Evolutionary conservation across 2,329 filamentous ascomycete genomes (phyloP), one percentile per base, ranked within the genome.

Genomic region (Tolypocladium nubicola): DNA sequence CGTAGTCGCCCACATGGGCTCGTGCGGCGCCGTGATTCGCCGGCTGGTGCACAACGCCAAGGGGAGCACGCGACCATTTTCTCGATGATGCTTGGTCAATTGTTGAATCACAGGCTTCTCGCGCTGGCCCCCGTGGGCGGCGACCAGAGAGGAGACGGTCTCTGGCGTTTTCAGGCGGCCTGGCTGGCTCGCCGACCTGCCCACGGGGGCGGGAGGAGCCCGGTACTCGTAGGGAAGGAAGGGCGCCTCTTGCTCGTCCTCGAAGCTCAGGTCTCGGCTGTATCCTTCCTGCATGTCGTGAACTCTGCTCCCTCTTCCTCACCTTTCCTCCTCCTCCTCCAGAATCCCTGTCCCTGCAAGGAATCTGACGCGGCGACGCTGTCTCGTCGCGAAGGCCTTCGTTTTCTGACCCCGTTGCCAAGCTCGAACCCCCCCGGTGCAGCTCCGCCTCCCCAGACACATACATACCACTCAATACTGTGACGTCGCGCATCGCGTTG

Each of bases 21-120:
- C 56, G 64, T 60, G 55, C 61, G 59, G 61, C 58, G 57, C 61
- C 59, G 65, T 72, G 66, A 74, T 74, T 74, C 66, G 71, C 55
- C 64, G 35, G 47, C 3, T 2, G 37, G 19, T 16, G 23, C 39
- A 30, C 54, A 56, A 39, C 56, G 61, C 60, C 64, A 58, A 58
- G 60, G 60, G 61, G 67, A 73, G 71, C 71, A 74, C 71, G 71
- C 71, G 71, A 74, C 71, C 70, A 71, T 69, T 71, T 72, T 65
- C 71, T 74, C 65, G 68, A 73, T 72, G 70, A 70, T 74, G 71
- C 71, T 73, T 74, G 71, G 71, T 72, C 71, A 69, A 73, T 68
- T 57, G 60, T 49, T 37, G 38, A 38, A 45, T 35, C 60, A 21
- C 30, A n/a, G 33, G 30, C 30, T 50, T 21, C 47, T 30, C 19